Base-by-base conservation (phyloP, 495 filamentous ascomycete genomes). In the Aeminium ludgeri region DNA sequence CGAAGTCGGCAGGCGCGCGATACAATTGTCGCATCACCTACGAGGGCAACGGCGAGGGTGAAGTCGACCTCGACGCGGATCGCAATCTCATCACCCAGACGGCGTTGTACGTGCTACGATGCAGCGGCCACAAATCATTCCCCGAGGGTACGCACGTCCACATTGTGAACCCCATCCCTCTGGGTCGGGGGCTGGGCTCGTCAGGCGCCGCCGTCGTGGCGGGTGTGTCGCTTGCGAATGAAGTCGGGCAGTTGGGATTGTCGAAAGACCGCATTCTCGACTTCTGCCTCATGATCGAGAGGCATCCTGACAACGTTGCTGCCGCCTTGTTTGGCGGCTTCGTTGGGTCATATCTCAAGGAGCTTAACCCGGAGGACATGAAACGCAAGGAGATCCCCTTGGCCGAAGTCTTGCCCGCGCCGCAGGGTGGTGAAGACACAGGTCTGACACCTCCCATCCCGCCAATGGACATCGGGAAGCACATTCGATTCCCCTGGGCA, bases 241-340 rank as follows among this genome's bases (percentile, higher is more conserved):
- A 83, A 56, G 78, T 92, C 30, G 87, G 85, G 4, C 65, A 77
- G 28, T 66, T 97, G 36, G 74, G 77, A 3, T 62, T 97, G 40
- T 74, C 70, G 30, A 82, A 84, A 49, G 80, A 80, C 29, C 69
- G 89, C 10, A 68, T 97, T 57, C 74, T 96, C 53, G 89, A 96
- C 59, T 97, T 80, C 54, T 94, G 85, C 53, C 63, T 97, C 43
- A 94, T 96, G 86, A 86, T 52, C 70, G 87, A 96, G 60, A 76
- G 87, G 20, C 89, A 97, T 61, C 89, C 89, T 3, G 89, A 97
- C 63, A 96, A 97, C 51, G 82, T 97, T 25, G 91, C 83, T 44
- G 89, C 89, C 0, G 85, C 87, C 1, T 70, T 94, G 20, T 94
- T 86, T 55, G 89, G 89, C 34, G 89, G 89, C n/a, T 94, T 97